Percentiles rank a stretch among this genome's conserved stretches.
Evolutionary conservation across 1,139 yeast species (phyloP).

Genomic region (Hansenula anomala): DNA sequence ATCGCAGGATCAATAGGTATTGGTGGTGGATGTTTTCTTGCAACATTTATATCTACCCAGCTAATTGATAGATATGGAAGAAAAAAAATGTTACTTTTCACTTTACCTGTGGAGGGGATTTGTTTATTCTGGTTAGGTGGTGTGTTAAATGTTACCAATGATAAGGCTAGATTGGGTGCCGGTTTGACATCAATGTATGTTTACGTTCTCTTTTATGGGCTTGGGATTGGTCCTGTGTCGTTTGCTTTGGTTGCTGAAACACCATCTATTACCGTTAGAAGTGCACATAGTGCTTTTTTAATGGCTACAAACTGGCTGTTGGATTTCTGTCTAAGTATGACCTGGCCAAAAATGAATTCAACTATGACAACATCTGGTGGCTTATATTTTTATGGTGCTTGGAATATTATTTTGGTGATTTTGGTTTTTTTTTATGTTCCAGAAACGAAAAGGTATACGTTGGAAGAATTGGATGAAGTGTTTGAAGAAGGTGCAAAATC

Average conservation of each 20-base stretch:
- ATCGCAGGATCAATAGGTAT: slow-evolving; percentile 53
- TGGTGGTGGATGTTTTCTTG: slow-evolving; percentile 49
- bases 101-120: slow-evolving; percentile 47
- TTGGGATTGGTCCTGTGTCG: slow-evolving; percentile 56
- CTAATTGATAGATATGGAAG: slow-evolving; percentile 55
- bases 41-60: slow-evolving; percentile 49
- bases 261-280: slow-evolving; percentile 49
- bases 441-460: slow-evolving; percentile 54
- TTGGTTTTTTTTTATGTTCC: slow-evolving; percentile 50
- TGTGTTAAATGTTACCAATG: slow-evolving; percentile 36
- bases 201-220: slow-evolving; percentile 43
- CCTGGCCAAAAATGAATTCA: slow-evolving; percentile 46
- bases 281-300: slow-evolving; percentile 50
- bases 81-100: slow-evolving; percentile 40
- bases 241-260: slow-evolving; percentile 54
- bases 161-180: slow-evolving; percentile 38
- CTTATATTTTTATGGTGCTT: slow-evolving; percentile 51
- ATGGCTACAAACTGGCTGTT: slow-evolving; percentile 53
- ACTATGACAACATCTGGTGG: slow-evolving; percentile 50
- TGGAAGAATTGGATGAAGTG: slow-evolving; percentile 54
- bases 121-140: slow-evolving; percentile 47
- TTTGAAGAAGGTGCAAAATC: slow-evolving; percentile 28
- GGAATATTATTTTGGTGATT: slow-evolving; percentile 48
- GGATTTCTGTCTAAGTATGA: slow-evolving; percentile 48
- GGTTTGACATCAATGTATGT: slow-evolving; percentile 44